phyloP scores from a whole-genome alignment of 2,329 filamentous ascomycete species.

The Aspergillus intermedius region DNA sequence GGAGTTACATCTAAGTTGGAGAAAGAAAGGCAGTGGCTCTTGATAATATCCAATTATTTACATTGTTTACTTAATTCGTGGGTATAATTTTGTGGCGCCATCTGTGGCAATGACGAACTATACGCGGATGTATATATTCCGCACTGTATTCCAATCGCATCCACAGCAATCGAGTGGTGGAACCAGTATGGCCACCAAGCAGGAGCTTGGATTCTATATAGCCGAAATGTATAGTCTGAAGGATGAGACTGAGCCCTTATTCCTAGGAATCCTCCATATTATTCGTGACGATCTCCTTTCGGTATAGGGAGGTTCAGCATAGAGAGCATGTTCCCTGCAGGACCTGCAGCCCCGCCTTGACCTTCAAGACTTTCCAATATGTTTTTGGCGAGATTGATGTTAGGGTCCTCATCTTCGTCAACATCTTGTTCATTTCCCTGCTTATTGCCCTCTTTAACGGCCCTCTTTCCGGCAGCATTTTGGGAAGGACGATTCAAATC shows the following conservation, averaged over 20 bases:
- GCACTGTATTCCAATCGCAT: neutral
- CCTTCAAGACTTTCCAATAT: slow-evolving; percentile 88
- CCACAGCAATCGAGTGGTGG: neutral
- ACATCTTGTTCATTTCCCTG: slow-evolving; percentile 16
- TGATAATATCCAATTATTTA: no score
- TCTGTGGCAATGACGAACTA: neutral
- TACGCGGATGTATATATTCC: neutral
- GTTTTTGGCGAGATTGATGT: slow-evolving; percentile 85
- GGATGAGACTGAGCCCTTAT: neutral
- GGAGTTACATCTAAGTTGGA: neutral
- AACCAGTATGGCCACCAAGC: neutral
- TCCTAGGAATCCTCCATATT: neutral
- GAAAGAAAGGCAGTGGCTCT: no score
- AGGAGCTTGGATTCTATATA: neutral
- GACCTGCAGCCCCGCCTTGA: slow-evolving; percentile 77
- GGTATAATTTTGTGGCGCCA: neutral
- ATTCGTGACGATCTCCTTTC: slow-evolving; percentile 55
- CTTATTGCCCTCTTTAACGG: slow-evolving; percentile 6
- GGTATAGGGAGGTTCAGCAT: slow-evolving; percentile 80
- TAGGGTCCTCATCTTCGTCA: slow-evolving; percentile 59
- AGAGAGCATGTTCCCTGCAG: slow-evolving; percentile 77
- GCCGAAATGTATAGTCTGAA: no score
- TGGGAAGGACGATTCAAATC: slow-evolving; percentile 27
- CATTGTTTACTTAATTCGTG: neutral
- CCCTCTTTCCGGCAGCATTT: slow-evolving; percentile 12